Evolutionary conservation across 2,329 filamentous ascomycete species (phyloP).

Genomic region (Akanthomyces dipterigenus): DNA sequence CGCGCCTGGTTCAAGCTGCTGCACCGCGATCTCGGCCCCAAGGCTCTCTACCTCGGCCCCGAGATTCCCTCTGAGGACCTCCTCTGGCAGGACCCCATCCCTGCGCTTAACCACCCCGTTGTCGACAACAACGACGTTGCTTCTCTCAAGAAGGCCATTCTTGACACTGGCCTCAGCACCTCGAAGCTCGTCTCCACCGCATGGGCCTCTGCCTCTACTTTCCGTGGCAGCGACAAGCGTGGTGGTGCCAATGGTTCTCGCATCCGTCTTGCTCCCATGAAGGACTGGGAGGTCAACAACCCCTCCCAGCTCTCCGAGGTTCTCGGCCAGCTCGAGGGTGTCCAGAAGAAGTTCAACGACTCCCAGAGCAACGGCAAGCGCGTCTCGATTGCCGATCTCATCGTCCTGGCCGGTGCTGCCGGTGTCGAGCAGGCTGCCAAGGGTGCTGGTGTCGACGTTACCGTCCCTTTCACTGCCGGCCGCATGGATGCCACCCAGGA

Average conservation of each 20-base stretch:
- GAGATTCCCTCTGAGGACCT: constrained; percentile 64
- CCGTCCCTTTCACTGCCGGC: constrained; percentile 67
- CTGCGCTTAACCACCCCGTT: constrained; percentile 48
- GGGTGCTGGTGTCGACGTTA: constrained; percentile 38
- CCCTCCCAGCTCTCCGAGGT: constrained; percentile 57
- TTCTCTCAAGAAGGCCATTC: constrained; percentile 62
- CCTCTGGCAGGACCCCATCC: constrained; percentile 71
- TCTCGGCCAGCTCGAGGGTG: constrained; percentile 51
- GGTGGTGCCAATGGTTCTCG: constrained; percentile 76
- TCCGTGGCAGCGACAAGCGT: constrained; percentile 72
- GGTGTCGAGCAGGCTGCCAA: constrained; percentile 65
- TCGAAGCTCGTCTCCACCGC: constrained; percentile 59
- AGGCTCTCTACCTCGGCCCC: constrained; percentile 64
- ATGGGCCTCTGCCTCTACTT: constrained; percentile 65
- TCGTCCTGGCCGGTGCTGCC: constrained; percentile 65
- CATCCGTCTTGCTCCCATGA: constrained; percentile 66
- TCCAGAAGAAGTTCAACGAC: constrained; percentile 62
- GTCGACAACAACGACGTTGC: constrained; percentile 57
- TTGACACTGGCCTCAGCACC: constrained; percentile 53
- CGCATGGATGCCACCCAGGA: constrained; percentile 66
- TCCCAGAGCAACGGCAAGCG: constrained; percentile 56
- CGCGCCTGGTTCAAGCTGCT: constrained; percentile 79
- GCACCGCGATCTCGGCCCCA: constrained; percentile 72
- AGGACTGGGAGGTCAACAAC: constrained; percentile 70
- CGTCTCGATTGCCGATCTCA: constrained; percentile 71